phyloP scores from a whole-genome alignment of 192 early-diverging fungal species.

The Anaeromyces robustus region DNA sequence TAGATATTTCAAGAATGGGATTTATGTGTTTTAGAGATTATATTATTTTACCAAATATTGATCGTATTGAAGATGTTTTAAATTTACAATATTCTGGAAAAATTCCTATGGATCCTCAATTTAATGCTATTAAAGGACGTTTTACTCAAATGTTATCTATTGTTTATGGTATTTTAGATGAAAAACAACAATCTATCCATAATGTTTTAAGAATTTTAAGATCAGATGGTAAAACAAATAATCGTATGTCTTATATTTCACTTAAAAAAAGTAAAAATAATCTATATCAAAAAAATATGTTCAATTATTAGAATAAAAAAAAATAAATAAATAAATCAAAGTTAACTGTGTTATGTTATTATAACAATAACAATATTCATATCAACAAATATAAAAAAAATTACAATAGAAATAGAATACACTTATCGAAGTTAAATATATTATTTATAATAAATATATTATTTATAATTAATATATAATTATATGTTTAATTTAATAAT shows the following conservation, averaged over 20 bases:
- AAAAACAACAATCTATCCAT: not conserved
- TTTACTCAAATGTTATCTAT: not conserved
- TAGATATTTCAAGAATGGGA: not conserved
- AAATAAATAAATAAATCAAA: too few relatives aligned
- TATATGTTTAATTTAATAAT: too few relatives aligned
- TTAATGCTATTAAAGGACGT: not conserved
- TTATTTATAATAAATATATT: too few relatives aligned
- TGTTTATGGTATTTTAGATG: not conserved
- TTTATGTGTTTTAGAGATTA: not conserved
- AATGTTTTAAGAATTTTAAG: not conserved
- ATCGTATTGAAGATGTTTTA: not conserved
- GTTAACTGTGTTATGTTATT: too few relatives aligned
- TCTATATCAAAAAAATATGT: too few relatives aligned
- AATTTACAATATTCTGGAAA: not conserved
- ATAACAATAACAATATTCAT: too few relatives aligned
- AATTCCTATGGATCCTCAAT: not conserved
- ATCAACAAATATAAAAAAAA: too few relatives aligned
- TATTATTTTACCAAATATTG: not conserved
- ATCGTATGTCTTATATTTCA: not conserved
- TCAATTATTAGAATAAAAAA: too few relatives aligned
- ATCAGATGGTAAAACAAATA: not conserved
- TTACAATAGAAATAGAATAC: too few relatives aligned
- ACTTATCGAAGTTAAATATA: too few relatives aligned
- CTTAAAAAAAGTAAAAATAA: not conserved
- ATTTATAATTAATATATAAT: too few relatives aligned